Evolutionary conservation across 129 eudicot species (phyloP).

Genomic region (Escallonia herrerae): DNA sequence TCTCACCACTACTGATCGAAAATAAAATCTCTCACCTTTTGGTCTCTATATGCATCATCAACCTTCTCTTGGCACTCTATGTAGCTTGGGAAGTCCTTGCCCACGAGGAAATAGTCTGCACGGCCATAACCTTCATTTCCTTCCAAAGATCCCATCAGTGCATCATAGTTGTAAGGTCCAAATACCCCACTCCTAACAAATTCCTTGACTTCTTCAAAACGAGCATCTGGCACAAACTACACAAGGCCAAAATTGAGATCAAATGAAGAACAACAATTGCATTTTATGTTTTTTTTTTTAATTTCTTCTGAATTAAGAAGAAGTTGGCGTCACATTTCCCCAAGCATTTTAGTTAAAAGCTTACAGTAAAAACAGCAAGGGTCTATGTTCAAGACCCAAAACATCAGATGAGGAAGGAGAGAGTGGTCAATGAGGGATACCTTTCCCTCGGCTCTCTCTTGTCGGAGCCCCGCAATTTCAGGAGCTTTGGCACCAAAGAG

Average conservation of each 20-base stretch:
- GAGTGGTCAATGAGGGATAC: conserved; percentile 23
- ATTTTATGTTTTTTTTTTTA: background rate
- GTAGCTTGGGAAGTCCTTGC: conserved; percentile 93
- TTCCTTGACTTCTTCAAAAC: conserved; percentile 81
- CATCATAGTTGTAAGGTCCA: conserved; percentile 60
- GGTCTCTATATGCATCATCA: conserved; percentile 80
- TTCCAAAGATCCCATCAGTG: conserved; percentile 77
- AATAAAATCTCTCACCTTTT: conserved; percentile 45
- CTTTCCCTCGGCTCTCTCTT: conserved; percentile 90
- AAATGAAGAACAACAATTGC: background rate
- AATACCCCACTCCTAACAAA: conserved; percentile 76
- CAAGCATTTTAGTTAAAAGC: too few relatives aligned
- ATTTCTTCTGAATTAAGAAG: too few relatives aligned
- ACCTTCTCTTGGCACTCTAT: conserved; percentile 90
- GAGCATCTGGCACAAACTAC: conserved; percentile 76
- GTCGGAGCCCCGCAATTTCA: conserved; percentile 58
- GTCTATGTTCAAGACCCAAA: too few relatives aligned
- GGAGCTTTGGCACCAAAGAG: conserved; percentile 85
- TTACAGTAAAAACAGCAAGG: too few relatives aligned
- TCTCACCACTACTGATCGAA: too few relatives aligned
- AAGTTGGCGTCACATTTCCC: too few relatives aligned
- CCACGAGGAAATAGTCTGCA: conserved; percentile 91
- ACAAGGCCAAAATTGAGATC: conserved; percentile 3
- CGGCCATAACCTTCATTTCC: conserved; percentile 91
- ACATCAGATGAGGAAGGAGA: background rate